Conservation (phyloP, 164 flowering plant genomes). For the Berberis vulgaris region DNA sequence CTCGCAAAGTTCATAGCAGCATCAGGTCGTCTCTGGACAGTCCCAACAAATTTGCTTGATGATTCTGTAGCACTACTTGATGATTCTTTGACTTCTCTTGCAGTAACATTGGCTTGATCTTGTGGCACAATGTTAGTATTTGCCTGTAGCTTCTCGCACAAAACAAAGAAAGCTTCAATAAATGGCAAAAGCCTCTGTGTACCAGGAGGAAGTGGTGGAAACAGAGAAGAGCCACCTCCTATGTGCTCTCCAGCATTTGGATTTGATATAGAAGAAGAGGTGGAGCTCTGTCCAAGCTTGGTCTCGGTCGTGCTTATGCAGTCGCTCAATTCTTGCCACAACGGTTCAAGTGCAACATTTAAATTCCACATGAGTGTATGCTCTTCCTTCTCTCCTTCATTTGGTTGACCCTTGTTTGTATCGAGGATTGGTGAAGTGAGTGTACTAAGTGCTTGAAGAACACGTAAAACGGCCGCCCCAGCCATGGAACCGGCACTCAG, state of each 20-base stretch:
- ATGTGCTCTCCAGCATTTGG: constrained; percentile 42
- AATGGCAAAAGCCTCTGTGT: constrained; percentile 79
- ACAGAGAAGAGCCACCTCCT: constrained; percentile 41
- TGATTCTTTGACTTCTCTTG: constrained; percentile 69
- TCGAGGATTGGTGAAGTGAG: constrained; percentile 33
- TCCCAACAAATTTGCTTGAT: constrained; percentile 18
- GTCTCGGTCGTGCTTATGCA: constrained; percentile 70
- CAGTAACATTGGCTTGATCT: constrained; percentile 55
- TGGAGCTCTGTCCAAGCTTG: constrained; percentile 50
- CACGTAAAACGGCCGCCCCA: constrained; percentile 86
- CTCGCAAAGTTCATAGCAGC: constrained; percentile 46
- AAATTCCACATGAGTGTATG: constrained; percentile 54
- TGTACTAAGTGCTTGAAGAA: constrained; percentile 68
- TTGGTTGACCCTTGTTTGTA: constrained; percentile 19
- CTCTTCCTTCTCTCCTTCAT: constrained; percentile 52
- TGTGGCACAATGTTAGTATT: constrained; percentile 34
- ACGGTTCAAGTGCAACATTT: constrained; percentile 67
- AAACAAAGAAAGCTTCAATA: constrained; percentile 86
- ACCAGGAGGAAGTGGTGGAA: constrained; percentile 77
- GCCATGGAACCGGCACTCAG: constrained; percentile 85
- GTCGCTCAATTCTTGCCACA: constrained; percentile 85
- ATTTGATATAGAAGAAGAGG: constrained; percentile 22
- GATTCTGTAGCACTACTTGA: constrained; percentile 30
- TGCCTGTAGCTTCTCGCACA: constrained; percentile 72
- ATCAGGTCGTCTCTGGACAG: neutral